These are phyloP conservation scores for Suhomyces kilbournensis DNA, from an alignment of 805 yeast species.

Conservation along the genomic window DNA sequence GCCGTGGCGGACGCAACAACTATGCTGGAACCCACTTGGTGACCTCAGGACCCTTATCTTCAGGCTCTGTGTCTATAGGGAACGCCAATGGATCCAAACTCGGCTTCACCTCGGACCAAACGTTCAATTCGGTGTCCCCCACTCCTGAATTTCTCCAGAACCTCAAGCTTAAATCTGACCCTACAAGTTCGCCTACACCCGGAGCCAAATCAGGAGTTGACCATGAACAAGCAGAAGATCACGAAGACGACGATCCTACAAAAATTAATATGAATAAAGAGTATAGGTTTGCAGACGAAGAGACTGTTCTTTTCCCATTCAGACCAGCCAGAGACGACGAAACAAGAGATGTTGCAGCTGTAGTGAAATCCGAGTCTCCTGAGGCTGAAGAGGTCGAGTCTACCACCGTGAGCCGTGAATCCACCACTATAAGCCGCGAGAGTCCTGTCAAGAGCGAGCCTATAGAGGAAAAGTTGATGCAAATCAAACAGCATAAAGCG, in stretches of 20 bases:
- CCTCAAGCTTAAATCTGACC: conserved; percentile 29
- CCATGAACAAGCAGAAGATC: conserved; percentile 32
- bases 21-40: conserved; percentile 60
- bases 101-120: conserved; percentile 28
- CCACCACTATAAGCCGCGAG: conserved; percentile 15
- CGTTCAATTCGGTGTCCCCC: conserved; percentile 32
- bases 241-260: conserved; percentile 40
- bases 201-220: not conserved
- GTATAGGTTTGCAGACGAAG: conserved; percentile 50
- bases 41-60: conserved; percentile 69
- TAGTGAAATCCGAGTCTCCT: conserved; percentile 3
- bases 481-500: conserved; percentile 24
- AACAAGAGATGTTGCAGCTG: not conserved
- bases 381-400: conserved; percentile 3
- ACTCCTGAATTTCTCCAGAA: conserved; percentile 42
- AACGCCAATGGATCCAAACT: conserved; percentile 23
- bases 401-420: conserved; percentile 9
- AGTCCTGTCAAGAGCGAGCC: conserved; percentile 29
- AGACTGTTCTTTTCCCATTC: conserved; percentile 63
- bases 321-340: conserved; percentile 56
- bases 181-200: conserved; percentile 12
- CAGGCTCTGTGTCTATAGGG: conserved; percentile 55
- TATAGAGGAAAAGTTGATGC: conserved; percentile 24
- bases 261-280: conserved; percentile 65
- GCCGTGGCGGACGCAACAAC: conserved; percentile 33